Evolutionary conservation across 495 filamentous ascomycete species (phyloP), one percentile per base, ranked within the genome.

Genomic region (Pseudotulostoma volvatum): DNA sequence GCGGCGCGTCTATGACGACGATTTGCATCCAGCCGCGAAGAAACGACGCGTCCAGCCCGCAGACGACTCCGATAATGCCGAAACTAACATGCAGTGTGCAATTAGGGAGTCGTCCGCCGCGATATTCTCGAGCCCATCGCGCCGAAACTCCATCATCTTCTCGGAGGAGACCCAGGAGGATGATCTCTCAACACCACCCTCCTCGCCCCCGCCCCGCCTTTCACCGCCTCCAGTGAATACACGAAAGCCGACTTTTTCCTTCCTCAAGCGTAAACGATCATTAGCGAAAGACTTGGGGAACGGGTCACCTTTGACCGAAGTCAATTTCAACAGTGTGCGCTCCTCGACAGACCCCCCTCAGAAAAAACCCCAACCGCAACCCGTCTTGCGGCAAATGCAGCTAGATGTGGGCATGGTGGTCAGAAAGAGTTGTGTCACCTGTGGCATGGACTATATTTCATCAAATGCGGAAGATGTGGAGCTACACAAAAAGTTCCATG

Each of bases 391-490:
- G 18, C 78, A 84, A 48, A 73, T 77, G 59, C 74, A 75, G 37
- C 69, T 84, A 23, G 77, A 80, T 44, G 58, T 81, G 19, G 79
- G 77, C 11, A 63, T 61, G 42, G 60, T 72, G 33, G 53, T 70
- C 28, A 63, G 70, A 35, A 71, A 69, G 42, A 71, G 66, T n/a
- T 84, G 79, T 53, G 60, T 59, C 25, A 60, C 57, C 1, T 84
- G 79, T 50, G 73, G 69, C 0, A 84, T 84, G 79, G 74, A 77
- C 41, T 84, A 82, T 50, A 64, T 78, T 30, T 70, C 76, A 9
- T 79, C 76, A 0, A 71, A 74, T 16, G 57, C 60, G 31, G 77
- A 80, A 45, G 79, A 84, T 44, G 61, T 65, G 23, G 65, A 64
- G 2, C 48, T 81, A 25, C 79, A 84, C 48, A 73, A 68, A 47